Evolutionary conservation across 352 stramenopile species (phyloP), one percentile per base, ranked within the genome.

Genomic region (Stramenopiles sp.): DNA sequence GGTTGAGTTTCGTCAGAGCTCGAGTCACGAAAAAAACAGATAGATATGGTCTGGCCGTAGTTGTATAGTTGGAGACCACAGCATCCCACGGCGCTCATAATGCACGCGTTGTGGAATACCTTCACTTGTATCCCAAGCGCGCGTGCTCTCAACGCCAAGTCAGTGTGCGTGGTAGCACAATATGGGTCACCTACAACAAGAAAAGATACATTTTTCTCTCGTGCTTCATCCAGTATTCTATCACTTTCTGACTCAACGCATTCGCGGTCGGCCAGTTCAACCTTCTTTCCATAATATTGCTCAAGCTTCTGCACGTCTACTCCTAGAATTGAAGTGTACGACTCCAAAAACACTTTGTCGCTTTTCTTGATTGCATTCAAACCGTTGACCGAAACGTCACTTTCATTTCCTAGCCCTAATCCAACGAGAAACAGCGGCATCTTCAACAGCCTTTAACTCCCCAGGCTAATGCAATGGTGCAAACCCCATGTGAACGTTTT

Each of bases 1-100:
- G 95, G 96, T 55, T 92, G 92, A 95, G 95, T 99, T 81, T 95
- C 91, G 32, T 90, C 83, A 30, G 82, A 84, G 30, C n/a, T 81
- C 44, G 83, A 87, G 0, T 92, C 93, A 75, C 91, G 88, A 87
- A 98, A 99, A 84, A 98, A 98, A 55, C 94, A 95, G 83, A 99
- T 97, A 80, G 94, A 98, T 67, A 99, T 92, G 0, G 95, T 99
- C 83, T 98, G 94, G 27, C 96, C 95, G 87, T 98, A 99, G 76
- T 94, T 96, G 88, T 99, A 99, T 7, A 99, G 89, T 83, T 98
- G 95, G 81, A 99, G 88, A 0, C 96, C 96, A 85, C 94, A 98
- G 30, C 89, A 91, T 44, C 90, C 95, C 7, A 93, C 93, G 0
- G 95, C 96, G 31, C 95, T 95, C 95, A 99, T 99, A 83, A 98